These are phyloP conservation scores for Penicillium brasilianum DNA, from an alignment of 2,329 filamentous ascomycete genomes.

Conservation along the genomic window DNA sequence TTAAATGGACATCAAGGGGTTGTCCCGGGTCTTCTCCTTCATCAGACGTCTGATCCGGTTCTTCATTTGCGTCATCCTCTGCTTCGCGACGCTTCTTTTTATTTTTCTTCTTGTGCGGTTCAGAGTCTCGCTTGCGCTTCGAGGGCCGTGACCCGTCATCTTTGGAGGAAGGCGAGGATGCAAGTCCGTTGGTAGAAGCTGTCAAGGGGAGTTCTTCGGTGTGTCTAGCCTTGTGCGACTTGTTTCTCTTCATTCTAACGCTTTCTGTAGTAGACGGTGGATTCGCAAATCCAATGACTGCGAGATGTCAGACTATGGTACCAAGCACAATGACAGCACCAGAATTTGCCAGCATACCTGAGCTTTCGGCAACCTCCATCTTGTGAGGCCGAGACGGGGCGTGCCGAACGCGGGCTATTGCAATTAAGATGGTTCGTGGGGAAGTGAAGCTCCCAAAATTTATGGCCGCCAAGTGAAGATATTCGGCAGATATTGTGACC, in stretches of 20 bases:
- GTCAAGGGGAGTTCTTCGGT: not conserved
- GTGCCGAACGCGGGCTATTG: not conserved
- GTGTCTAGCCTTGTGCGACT: conserved; percentile 11
- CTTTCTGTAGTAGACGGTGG: conserved; percentile 3
- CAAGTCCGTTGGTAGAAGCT: conserved; percentile 6
- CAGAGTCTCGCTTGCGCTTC: conserved; percentile 37
- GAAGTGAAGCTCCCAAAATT: conserved; percentile 15
- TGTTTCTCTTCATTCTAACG: conserved; percentile 18
- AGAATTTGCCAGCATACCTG: conserved; percentile 5
- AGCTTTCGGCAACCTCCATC: conserved; percentile 1
- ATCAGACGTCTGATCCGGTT: not conserved
- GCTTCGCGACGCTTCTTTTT: conserved; percentile 17
- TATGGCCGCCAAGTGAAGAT: not conserved
- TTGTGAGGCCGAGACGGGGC: not conserved
- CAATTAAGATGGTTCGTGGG: not conserved
- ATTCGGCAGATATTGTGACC: conserved; percentile 15
- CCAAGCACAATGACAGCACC: not conserved
- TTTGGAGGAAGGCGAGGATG: conserved; percentile 3
- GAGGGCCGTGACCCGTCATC: conserved; percentile 20
- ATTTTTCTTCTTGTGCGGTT: conserved; percentile 18
- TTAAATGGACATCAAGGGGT: not conserved
- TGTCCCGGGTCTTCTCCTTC: not conserved
- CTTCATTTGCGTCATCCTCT: conserved; percentile 11
- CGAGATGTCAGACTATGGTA: conserved; percentile 1
- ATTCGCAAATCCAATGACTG: conserved; percentile 10